Percentiles rank a stretch among this genome's conserved stretches.
Conservation (phyloP, 345 rosid genomes). For the Eucalyptus melliodora region DNA sequence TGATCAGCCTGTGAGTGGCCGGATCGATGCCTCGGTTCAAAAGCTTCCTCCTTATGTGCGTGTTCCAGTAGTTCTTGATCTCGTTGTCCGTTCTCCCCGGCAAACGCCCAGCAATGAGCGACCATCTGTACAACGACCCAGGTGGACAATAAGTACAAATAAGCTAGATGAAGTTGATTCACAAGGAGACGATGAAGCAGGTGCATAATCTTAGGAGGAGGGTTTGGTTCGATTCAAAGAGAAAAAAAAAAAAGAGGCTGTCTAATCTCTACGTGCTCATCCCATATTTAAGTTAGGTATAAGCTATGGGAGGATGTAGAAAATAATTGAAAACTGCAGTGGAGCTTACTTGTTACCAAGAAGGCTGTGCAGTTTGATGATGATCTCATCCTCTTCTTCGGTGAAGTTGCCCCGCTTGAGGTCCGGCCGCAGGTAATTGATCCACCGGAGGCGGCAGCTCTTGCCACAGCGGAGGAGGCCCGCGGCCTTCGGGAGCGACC, state of each 20-base stretch:
- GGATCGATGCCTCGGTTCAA: conserved; percentile 63
- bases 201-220: neutral
- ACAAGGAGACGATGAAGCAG: neutral
- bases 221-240: neutral
- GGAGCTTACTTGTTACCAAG: conserved; percentile 68
- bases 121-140: conserved; percentile 33
- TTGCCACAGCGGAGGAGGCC: conserved; percentile 77
- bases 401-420: conserved; percentile 68
- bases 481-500: conserved; percentile 69
- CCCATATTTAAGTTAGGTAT: neutral
- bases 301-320: neutral
- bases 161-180: neutral
- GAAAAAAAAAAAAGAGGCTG: neutral
- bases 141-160: neutral
- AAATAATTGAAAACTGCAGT: neutral
- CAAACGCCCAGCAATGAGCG: conserved; percentile 58
- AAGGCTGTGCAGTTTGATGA: conserved; percentile 61
- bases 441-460: conserved; percentile 73
- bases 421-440: conserved; percentile 65
- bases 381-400: conserved; percentile 65
- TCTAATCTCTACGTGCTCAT: neutral
- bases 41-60: conserved; percentile 60
- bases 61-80: conserved; percentile 76
- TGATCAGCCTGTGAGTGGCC: conserved; percentile 39
- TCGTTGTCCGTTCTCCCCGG: conserved; percentile 76